These are phyloP conservation scores for Mrakiaceae sp. DNA, from an alignment of 1,284 basidiomycete species.

Conservation along the genomic window DNA sequence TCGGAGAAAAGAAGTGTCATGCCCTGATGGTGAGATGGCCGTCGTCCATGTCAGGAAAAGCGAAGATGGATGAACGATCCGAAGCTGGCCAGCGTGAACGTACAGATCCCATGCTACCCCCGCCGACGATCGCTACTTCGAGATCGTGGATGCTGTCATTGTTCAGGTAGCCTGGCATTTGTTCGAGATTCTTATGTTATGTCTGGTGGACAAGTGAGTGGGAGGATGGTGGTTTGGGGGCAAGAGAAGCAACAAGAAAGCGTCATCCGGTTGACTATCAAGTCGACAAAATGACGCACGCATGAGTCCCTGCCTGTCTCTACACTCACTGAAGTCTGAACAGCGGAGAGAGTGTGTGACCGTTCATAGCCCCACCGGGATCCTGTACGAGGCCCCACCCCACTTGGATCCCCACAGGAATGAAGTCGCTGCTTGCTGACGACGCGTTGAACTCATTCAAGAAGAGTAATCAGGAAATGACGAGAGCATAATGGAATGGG, in stretches of 20 bases:
- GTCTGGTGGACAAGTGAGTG: not conserved
- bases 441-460: too few species aligned
- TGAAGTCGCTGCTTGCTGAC: too few species aligned
- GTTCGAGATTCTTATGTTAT: not conserved
- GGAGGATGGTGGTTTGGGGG: not conserved
- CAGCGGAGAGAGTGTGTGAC: too few species aligned
- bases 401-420: too few species aligned
- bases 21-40: not conserved
- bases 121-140: constrained; percentile 25
- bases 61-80: not conserved
- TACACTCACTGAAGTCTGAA: too few species aligned
- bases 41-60: not conserved
- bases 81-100: constrained; percentile 1
- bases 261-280: not conserved
- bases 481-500: too few species aligned
- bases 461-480: too few species aligned
- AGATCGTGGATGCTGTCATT: constrained; percentile 21
- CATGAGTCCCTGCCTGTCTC: not conserved
- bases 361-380: too few species aligned
- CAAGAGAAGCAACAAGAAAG: not conserved
- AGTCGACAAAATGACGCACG: not conserved
- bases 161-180: constrained; percentile 11
- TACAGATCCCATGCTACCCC: constrained; percentile 24
- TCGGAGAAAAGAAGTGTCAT: constrained; percentile 19
- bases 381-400: too few species aligned